Percentiles rank a stretch among this genome's conserved stretches.
These are phyloP conservation scores for Senna siamea DNA, from an alignment of 306 rosid species.

Conservation along the genomic window DNA sequence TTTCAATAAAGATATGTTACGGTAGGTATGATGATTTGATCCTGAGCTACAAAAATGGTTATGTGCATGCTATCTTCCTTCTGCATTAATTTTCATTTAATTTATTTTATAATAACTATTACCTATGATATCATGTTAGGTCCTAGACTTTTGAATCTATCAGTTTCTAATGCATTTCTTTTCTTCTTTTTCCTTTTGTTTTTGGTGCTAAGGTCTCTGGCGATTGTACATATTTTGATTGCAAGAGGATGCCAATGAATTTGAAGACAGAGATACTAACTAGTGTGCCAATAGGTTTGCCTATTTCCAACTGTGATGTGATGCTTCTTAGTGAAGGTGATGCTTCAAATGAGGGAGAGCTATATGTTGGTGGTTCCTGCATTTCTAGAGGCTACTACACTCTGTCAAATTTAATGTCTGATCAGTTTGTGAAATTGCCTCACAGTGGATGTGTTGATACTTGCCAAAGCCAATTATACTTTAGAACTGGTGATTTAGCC, in stretches of 20 bases:
- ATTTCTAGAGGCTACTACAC: constrained; percentile 67
- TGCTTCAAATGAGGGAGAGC: constrained; percentile 66
- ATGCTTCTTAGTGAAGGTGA: constrained; percentile 59
- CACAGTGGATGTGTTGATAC: constrained; percentile 40
- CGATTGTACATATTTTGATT: constrained; percentile 95
- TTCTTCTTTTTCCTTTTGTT: constrained; percentile 29
- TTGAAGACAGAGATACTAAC: constrained; percentile 61
- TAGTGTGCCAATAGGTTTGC: constrained; percentile 89
- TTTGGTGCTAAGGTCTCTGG: constrained; percentile 73
- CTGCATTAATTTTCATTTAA: neutral
- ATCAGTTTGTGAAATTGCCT: constrained; percentile 51
- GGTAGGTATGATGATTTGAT: constrained; percentile 3
- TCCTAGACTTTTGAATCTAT: constrained; percentile 22
- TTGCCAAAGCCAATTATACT: constrained; percentile 47
- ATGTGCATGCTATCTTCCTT: neutral
- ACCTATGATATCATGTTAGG: neutral
- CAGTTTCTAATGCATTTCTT: constrained; percentile 33
- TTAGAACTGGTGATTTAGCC: constrained; percentile 79
- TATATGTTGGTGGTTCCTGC: constrained; percentile 82
- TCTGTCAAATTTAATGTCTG: constrained; percentile 47
- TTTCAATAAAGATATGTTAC: constrained; percentile 5
- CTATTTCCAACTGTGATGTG: constrained; percentile 77
- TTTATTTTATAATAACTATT: neutral
- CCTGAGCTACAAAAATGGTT: constrained; percentile 11
- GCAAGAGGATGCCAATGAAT: constrained; percentile 79